Percentiles rank a stretch among this genome's conserved stretches.
These are phyloP conservation scores for Mariannaea sp. DNA, from an alignment of 2,329 filamentous ascomycete genomes.

Conservation along the genomic window DNA sequence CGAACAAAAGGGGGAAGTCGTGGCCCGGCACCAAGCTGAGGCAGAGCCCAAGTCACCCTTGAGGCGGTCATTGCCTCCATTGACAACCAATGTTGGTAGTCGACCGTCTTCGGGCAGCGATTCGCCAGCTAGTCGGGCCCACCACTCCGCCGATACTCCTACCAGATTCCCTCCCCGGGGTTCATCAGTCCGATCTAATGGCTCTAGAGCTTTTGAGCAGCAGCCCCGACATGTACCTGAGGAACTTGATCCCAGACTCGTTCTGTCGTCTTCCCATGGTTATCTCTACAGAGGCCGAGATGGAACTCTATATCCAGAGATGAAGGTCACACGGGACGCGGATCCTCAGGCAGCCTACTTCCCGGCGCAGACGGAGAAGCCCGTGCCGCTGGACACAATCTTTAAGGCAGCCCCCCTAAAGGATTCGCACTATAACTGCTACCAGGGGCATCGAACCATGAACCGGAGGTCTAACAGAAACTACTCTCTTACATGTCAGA, in stretches of 20 bases:
- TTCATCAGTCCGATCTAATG: conserved; percentile 37
- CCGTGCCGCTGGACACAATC: conserved; percentile 43
- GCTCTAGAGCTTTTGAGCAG: conserved; percentile 26
- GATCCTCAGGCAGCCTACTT: conserved; percentile 47
- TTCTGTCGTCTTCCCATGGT: conserved; percentile 42
- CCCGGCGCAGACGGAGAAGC: conserved; percentile 40
- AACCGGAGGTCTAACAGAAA: conserved; percentile 52
- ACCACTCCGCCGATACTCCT: conserved; percentile 27
- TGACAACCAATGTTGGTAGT: conserved; percentile 19
- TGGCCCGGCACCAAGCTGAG: no score
- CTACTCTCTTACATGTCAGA: conserved; percentile 59
- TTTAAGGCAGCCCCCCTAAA: conserved; percentile 51
- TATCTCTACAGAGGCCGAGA: conserved; percentile 45
- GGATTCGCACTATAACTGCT: conserved; percentile 52
- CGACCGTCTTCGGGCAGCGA: conserved; percentile 29
- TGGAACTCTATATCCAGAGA: conserved; percentile 49
- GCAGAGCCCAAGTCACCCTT: conserved; percentile 22
- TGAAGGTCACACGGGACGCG: conserved; percentile 42
- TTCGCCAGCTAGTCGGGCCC: conserved; percentile 24
- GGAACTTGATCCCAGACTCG: conserved; percentile 40
- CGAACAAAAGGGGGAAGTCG: background rate
- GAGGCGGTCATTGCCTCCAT: conserved; percentile 32
- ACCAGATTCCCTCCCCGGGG: conserved; percentile 41
- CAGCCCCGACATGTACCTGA: conserved; percentile 31
- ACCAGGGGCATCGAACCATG: conserved; percentile 55